phyloP scores from a whole-genome alignment of 805 yeast species.

The Tetrapisispora nanseiensis region DNA sequence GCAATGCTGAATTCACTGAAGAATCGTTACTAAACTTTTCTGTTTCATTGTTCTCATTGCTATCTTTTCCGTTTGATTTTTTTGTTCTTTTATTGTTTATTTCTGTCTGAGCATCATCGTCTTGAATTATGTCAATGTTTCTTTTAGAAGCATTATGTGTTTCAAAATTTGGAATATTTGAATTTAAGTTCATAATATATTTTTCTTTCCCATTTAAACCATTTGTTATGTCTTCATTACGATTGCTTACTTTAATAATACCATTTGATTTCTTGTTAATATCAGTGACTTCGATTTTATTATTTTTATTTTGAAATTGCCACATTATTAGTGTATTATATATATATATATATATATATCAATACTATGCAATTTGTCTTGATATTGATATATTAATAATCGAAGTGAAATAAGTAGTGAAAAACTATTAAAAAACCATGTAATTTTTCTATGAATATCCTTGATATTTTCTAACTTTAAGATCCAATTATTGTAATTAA shows the following conservation, averaged over 20 bases:
- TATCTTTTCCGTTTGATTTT: not conserved
- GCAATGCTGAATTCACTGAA: conserved; percentile 4
- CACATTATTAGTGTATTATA: no score
- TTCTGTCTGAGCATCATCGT: not conserved
- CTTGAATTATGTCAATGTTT: not conserved
- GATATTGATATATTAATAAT: no score
- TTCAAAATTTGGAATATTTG: not conserved
- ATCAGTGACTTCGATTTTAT: not conserved
- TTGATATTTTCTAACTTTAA: no score
- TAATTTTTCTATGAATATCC: no score
- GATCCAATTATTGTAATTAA: no score
- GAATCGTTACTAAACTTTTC: not conserved
- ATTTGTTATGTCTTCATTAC: not conserved
- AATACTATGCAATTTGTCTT: not conserved
- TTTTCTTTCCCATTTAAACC: not conserved
- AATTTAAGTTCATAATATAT: not conserved
- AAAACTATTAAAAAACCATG: no score
- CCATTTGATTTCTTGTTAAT: not conserved
- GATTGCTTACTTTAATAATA: not conserved
- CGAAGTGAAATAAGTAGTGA: no score
- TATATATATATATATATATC: not conserved
- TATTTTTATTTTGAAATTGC: not conserved
- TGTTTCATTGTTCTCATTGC: not conserved
- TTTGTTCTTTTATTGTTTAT: not conserved
- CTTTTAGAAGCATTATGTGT: not conserved